Evolutionary conservation across 208 protist species (phyloP), one percentile per base, ranked within the genome.

Genomic region (Crithidia brevicula): DNA sequence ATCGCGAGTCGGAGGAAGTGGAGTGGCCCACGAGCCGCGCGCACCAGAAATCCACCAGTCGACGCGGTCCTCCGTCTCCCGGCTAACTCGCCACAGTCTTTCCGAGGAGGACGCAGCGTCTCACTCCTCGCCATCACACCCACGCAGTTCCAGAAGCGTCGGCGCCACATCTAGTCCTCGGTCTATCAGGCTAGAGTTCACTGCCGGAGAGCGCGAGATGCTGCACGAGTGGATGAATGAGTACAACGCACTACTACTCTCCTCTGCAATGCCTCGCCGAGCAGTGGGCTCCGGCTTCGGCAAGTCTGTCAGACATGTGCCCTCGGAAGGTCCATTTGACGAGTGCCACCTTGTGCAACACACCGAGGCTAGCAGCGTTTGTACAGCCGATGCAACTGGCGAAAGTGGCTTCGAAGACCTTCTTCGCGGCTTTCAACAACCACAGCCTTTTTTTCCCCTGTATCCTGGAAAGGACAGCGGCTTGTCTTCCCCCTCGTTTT

Each of bases 161-260:
- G 36, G n/a, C n/a, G n/a, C n/a, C n/a, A n/a, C n/a, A n/a, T n/a
- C n/a, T n/a, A n/a, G n/a, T 42, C 1, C 7, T 18, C 9, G 31
- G 15, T 4, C 5, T 22, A 60, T 5, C 36, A 46, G 10, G 22
- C 10, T 16, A 8, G 31, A 30, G 22, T 40, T 56, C 10, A 45
- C 52, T 13, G 25, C 70, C 10, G 38, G 11, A 6, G 70, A 76
- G 43, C 46, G 30, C 13, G 63, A 42, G n/a, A 43, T 50, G 11
- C 30, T 76, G 18, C 7, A 8, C 0, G 6, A 11, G 46, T 76
- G 70, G 70, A 65, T 64, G 70, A 36, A 23, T 4, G 70, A 76
- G 70, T 76, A 70, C 56, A 43, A 53, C 18, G 61, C 54, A 16
- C 38, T 76, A 2, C 47, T 69, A 15, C 62, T 76, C 20, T 70